These are phyloP conservation scores for Rubia yunnanensis DNA, from an alignment of 257 asterid genomes.

Conservation along the genomic window DNA sequence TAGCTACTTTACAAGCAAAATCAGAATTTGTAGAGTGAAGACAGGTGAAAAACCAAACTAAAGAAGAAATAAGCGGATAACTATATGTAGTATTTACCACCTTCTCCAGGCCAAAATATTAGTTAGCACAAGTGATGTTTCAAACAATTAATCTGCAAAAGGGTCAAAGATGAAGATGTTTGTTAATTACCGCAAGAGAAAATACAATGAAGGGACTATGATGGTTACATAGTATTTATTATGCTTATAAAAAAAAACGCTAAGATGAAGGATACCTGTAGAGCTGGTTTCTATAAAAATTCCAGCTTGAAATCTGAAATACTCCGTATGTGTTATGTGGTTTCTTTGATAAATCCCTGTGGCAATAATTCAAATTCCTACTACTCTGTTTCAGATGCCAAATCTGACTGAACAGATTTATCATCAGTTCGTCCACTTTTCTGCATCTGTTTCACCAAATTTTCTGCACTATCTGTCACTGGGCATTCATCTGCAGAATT, in stretches of 20 bases:
- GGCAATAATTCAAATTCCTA: not conserved
- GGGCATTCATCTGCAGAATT: slow-evolving; percentile 76
- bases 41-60: not conserved
- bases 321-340: too few species aligned
- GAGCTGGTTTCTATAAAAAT: slow-evolving; percentile 2
- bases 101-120: not conserved
- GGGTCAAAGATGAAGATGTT: not conserved
- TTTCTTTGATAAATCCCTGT: not conserved
- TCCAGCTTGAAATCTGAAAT: slow-evolving; percentile 1
- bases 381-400: slow-evolving; percentile 5
- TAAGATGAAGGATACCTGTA: slow-evolving; percentile 8
- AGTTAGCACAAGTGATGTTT: not conserved
- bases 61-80: not conserved
- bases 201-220: too few species aligned
- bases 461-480: slow-evolving; percentile 10
- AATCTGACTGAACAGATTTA: not conserved
- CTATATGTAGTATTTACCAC: not conserved
- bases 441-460: slow-evolving; percentile 12
- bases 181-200: not conserved
- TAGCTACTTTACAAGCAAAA: not conserved
- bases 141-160: not conserved
- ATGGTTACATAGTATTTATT: too few species aligned
- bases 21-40: not conserved
- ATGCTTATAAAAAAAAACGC: not conserved
- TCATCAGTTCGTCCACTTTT: slow-evolving; percentile 2